Evolutionary conservation across 2,329 filamentous ascomycete genomes (phyloP).

Genomic region (Penicillium crustosum): DNA sequence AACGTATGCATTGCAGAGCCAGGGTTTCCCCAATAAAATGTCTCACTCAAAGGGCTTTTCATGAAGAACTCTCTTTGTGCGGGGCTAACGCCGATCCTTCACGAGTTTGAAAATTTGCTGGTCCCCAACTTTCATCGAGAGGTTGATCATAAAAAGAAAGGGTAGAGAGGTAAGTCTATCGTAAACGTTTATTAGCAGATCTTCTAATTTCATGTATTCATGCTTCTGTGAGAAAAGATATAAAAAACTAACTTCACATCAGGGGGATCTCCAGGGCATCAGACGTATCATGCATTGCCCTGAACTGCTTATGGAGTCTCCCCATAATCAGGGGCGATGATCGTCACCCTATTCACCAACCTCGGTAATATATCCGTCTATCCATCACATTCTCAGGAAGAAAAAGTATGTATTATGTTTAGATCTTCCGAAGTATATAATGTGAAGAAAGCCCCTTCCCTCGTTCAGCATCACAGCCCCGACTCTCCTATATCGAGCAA

Average conservation of each 20-base stretch:
- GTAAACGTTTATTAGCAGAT: not conserved
- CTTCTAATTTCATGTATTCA: not conserved
- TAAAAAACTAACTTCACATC: not conserved
- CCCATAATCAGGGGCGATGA: not conserved
- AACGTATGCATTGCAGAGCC: not conserved
- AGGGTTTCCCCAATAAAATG: not conserved
- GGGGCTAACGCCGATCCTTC: constrained; percentile 6
- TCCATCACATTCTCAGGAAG: constrained; percentile 4
- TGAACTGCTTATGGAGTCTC: not conserved
- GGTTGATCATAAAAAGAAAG: not conserved
- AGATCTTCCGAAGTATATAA: not conserved
- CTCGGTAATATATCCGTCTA: constrained; percentile 1
- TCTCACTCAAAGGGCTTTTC: not conserved
- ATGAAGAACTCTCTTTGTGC: not conserved
- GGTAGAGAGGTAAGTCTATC: not conserved
- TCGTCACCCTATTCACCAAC: not conserved
- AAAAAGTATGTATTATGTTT: not conserved
- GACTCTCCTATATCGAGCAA: not conserved
- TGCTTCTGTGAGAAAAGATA: not conserved
- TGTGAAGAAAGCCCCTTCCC: not conserved
- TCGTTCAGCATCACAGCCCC: not conserved
- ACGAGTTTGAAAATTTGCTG: not conserved
- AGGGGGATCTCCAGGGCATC: not conserved
- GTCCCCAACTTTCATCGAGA: not conserved
- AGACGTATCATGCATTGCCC: not conserved